Evolutionary conservation across 2,329 filamentous ascomycete species (phyloP), one percentile per base, ranked within the genome.

Genomic region (Alternaria postmessia): DNA sequence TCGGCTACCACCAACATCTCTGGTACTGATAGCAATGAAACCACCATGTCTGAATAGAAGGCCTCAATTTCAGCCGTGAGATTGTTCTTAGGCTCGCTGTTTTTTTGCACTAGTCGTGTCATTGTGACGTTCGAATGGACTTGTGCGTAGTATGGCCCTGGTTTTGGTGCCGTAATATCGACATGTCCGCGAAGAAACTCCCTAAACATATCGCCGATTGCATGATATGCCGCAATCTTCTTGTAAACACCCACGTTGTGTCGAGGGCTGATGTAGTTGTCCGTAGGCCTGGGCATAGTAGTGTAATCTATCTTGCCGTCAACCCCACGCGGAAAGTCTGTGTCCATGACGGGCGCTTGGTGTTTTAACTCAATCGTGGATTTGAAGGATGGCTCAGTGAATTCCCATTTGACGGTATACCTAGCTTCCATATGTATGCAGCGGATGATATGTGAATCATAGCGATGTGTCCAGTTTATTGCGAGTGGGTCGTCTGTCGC

Each of bases 101-200:
- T 75, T 11, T 69, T 69, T 63, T 80, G 70, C 18, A 84, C 72
- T 1, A 85, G 72, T n/a, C 75, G 75, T 1, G 82, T 84, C 58
- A 81, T 80, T 7, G 80, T 73, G 18, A 80, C 75, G 4, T 79
- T 73, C 4, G 73, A 75, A 38, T 69, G 61, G 3, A 72, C 67
- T 11, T 67, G 66, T 16, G 73, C 47, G 24, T 71, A 76, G 14
- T 65, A 68, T 3, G 71, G 75, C 26, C 70, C 75, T 1, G 70
- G 74, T 2, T 67, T 52, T 5, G 66, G 69, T 6, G 72, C 56
- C 7, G 72, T 69, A 9, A 78, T 49, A 43, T 74, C 74, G 11
- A 79, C 67, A 4, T 67, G 65, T 3, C 76, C 76, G 1, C 64
- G 54, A 1, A 79, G 64, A 28, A 77, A 79, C 1, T 65, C 49